Evolutionary conservation across 768 basidiomycete species (phyloP).

Genomic region (Tricholoma furcatifolium): DNA sequence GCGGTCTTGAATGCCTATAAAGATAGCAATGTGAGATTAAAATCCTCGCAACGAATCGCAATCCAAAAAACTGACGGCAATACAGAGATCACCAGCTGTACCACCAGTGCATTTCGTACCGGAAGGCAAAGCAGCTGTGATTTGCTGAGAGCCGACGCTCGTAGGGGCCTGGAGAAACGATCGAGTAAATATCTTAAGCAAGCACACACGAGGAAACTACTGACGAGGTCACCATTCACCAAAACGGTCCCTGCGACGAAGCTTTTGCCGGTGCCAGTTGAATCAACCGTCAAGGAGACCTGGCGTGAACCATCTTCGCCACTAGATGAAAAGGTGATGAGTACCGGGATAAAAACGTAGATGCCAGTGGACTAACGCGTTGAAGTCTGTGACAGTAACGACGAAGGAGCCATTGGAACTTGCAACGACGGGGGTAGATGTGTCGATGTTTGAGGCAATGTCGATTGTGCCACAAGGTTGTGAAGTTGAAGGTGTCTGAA

Average conservation of each 20-base stretch:
- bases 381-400: constrained; percentile 43
- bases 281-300: constrained; percentile 45
- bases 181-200: not conserved
- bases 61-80: constrained; percentile 35
- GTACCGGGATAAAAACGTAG: too few species aligned
- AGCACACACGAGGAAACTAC: constrained; percentile 11
- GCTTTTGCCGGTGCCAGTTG: constrained; percentile 39
- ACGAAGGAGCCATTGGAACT: constrained; percentile 41
- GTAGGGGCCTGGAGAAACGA: constrained; percentile 33
- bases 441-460: constrained; percentile 37
- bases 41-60: not conserved
- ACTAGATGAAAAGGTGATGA: constrained; percentile 18
- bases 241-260: constrained; percentile 38
- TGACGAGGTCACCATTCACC: constrained; percentile 48
- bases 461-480: constrained; percentile 43
- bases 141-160: constrained; percentile 32
- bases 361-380: constrained; percentile 30
- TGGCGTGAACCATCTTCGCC: constrained; percentile 47
- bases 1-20: constrained; percentile 43
- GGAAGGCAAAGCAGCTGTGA: constrained; percentile 45
- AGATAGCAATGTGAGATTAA: not conserved
- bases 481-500: constrained; percentile 18
- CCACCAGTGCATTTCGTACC: constrained; percentile 54
- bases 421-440: constrained; percentile 35
- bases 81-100: constrained; percentile 39